Evolutionary conservation across 495 filamentous ascomycete species (phyloP).

Genomic region (Pseudevernia furfuracea): DNA sequence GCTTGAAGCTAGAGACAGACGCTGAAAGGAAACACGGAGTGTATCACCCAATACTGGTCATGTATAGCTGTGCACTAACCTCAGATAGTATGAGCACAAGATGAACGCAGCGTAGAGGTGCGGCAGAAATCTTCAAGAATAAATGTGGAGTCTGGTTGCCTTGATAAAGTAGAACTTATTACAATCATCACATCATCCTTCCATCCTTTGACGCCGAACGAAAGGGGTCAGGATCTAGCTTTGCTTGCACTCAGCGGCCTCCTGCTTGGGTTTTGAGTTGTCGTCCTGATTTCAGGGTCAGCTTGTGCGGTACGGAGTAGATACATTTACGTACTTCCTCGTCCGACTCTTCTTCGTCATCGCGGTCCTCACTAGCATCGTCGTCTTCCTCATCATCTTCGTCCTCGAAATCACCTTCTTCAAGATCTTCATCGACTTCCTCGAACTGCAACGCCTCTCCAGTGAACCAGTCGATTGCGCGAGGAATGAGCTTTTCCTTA

Average conservation of each 20-base stretch:
- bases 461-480: conserved; percentile 99
- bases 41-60: not conserved
- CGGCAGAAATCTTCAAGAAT: not conserved
- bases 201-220: conserved; percentile 8
- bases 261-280: conserved; percentile 92
- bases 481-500: conserved; percentile 99
- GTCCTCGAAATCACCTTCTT: conserved; percentile 74
- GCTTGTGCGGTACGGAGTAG: conserved; percentile 2
- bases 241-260: conserved; percentile 99
- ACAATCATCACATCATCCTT: not conserved
- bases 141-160: not conserved
- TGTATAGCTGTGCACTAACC: not conserved
- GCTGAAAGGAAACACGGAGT: not conserved
- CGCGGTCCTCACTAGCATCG: conserved; percentile 74
- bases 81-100: not conserved
- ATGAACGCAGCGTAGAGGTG: not conserved
- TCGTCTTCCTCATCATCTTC: conserved; percentile 94
- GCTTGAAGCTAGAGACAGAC: not conserved
- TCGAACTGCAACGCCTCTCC: conserved; percentile 97
- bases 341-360: conserved; percentile 81
- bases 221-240: conserved; percentile 53
- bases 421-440: conserved; percentile 81
- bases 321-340: conserved; percentile 63
- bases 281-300: conserved; percentile 64
- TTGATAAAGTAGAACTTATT: conserved; percentile 6